Percentiles rank a stretch among this genome's conserved stretches.
These are phyloP conservation scores for Aegle marmelos DNA, from an alignment of 345 rosid species.

Conservation along the genomic window DNA sequence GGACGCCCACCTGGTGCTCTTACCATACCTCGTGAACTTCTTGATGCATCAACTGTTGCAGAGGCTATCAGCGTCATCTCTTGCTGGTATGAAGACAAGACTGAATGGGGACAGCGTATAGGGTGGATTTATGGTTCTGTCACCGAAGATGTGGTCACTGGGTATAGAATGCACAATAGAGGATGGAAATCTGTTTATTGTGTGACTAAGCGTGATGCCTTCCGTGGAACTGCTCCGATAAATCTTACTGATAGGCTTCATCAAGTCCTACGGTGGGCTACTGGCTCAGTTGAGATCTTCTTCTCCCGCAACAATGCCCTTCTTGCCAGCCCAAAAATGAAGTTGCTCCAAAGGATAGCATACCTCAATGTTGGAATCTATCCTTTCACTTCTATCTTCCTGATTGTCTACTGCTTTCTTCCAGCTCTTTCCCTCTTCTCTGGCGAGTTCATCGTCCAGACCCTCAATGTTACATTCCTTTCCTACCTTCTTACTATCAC, in stretches of 20 bases:
- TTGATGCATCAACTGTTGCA: slow-evolving; percentile 91
- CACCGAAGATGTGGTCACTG: slow-evolving; percentile 97
- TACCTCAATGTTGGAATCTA: slow-evolving; percentile 95
- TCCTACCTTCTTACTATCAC: slow-evolving; percentile 77
- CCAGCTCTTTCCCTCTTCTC: slow-evolving; percentile 96
- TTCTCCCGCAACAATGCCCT: slow-evolving; percentile 96
- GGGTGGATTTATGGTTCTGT: slow-evolving; percentile 99
- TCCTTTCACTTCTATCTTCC: slow-evolving; percentile 92
- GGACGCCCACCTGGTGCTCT: slow-evolving; percentile 98
- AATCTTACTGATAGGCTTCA: slow-evolving; percentile 97
- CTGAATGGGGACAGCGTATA: slow-evolving; percentile 96
- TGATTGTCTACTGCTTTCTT: slow-evolving; percentile 95
- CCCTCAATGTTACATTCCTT: slow-evolving; percentile 81
- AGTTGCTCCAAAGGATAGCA: slow-evolving; percentile 85
- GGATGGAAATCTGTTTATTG: slow-evolving; percentile 99
- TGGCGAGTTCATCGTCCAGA: slow-evolving; percentile 89
- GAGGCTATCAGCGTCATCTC: slow-evolving; percentile 98
- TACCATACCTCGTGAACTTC: slow-evolving; percentile 83
- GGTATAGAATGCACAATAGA: slow-evolving; percentile 96
- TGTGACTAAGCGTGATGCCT: slow-evolving; percentile 95
- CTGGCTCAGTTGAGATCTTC: slow-evolving; percentile 96
- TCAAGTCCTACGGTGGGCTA: slow-evolving; percentile 98
- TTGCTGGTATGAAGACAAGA: slow-evolving; percentile 99
- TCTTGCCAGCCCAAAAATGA: slow-evolving; percentile 81
- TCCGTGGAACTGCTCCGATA: slow-evolving; percentile 94